A percentile compares a stretch with the other conserved stretches of the same genome.
Conservation (phyloP, 441 rosid species). For the Arabidopsis lyrata region DNA sequence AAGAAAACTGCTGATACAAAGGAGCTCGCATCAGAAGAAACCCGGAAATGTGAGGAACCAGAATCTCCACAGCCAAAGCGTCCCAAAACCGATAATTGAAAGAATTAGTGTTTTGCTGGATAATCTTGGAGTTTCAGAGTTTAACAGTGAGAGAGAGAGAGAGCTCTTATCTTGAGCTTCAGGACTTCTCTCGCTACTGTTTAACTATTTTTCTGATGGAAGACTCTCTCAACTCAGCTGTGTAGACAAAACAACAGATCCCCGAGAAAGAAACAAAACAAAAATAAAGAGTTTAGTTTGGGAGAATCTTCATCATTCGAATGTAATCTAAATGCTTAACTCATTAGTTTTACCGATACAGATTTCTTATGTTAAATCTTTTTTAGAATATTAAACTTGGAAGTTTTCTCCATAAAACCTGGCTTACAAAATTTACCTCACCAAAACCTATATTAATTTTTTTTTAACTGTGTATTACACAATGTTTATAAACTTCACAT, state of each 20-base stretch:
- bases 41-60: constrained; percentile 31
- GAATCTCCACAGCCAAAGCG: constrained; percentile 46
- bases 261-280: constrained; percentile 35
- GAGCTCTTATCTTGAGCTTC: constrained; percentile 20
- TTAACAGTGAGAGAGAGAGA: constrained; percentile 32
- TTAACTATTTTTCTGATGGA: constrained; percentile 38
- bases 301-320: constrained; percentile 43
- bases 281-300: constrained; percentile 29
- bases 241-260: constrained; percentile 43
- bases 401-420: neutral
- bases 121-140: constrained; percentile 26
- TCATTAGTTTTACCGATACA: constrained; percentile 35
- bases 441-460: constrained; percentile 25
- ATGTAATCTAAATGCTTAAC: constrained; percentile 41
- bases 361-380: constrained; percentile 16
- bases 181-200: constrained; percentile 32
- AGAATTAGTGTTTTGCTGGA: constrained; percentile 22
- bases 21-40: constrained; percentile 28
- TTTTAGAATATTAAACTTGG: neutral
- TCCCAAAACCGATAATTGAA: constrained; percentile 40
- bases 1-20: constrained; percentile 33
- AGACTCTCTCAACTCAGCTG: constrained; percentile 42
- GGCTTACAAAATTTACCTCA: constrained; percentile 12
- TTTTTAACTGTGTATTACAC: constrained; percentile 24
- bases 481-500: constrained; percentile 39